Evolutionary conservation across 2,329 filamentous ascomycete genomes (phyloP).

Genomic region (Beauveria brongniartii): DNA sequence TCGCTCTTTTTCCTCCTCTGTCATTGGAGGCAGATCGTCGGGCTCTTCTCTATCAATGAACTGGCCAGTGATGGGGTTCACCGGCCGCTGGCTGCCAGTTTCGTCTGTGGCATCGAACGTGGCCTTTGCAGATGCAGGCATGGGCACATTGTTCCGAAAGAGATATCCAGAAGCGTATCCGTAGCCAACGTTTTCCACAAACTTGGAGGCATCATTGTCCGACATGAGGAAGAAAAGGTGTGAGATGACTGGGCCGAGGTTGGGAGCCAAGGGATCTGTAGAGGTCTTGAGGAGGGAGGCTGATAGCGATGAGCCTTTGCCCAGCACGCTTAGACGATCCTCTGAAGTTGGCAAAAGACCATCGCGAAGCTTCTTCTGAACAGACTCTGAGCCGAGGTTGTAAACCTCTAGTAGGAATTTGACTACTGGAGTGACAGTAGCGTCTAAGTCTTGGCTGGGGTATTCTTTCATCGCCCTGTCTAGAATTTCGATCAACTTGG

Average conservation of each 20-base stretch:
- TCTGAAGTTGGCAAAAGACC: slow-evolving; percentile 66
- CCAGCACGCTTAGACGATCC: slow-evolving; percentile 71
- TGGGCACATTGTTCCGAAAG: slow-evolving; percentile 70
- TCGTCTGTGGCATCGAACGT: slow-evolving; percentile 23
- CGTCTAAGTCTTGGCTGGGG: slow-evolving; percentile 62
- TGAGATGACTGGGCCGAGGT: slow-evolving; percentile 66
- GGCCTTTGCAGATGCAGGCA: slow-evolving; percentile 60
- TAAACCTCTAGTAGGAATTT: slow-evolving; percentile 66
- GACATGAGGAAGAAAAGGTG: slow-evolving; percentile 82
- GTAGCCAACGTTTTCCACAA: slow-evolving; percentile 89
- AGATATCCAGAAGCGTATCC: slow-evolving; percentile 89
- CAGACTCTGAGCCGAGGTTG: slow-evolving; percentile 54
- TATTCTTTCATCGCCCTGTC: slow-evolving; percentile 58
- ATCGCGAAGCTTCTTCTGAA: slow-evolving; percentile 53
- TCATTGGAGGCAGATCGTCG: slow-evolving; percentile 64
- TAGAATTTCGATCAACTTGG: slow-evolving; percentile 63
- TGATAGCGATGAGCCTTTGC: slow-evolving; percentile 64
- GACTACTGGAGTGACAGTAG: slow-evolving; percentile 62
- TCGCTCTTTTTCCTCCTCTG: slow-evolving; percentile 79
- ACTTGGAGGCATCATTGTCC: slow-evolving; percentile 66
- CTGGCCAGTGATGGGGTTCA: slow-evolving; percentile 88
- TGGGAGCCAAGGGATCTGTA: slow-evolving; percentile 62
- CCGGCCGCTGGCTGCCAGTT: slow-evolving; percentile 27
- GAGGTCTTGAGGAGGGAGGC: slow-evolving; percentile 71
- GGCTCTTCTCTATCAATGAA: slow-evolving; percentile 59